phyloP scores from a whole-genome alignment of 345 rosid genomes.

The Eucalyptus polybractea region DNA sequence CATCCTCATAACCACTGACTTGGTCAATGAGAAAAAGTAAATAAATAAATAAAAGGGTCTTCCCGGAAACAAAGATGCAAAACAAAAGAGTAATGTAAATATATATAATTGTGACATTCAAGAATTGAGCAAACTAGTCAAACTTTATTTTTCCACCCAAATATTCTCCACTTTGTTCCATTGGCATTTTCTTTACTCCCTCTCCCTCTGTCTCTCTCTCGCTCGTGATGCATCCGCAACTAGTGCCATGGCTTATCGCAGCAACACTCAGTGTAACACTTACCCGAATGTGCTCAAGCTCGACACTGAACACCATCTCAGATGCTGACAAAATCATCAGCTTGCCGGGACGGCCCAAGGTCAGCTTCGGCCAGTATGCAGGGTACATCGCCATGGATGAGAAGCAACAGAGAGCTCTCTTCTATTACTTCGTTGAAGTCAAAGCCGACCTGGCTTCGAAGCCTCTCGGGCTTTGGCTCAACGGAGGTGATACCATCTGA shows the following conservation, averaged over 20 bases:
- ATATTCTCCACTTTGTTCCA: not conserved
- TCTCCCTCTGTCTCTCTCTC: not conserved
- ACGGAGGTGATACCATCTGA: slow-evolving; percentile 13
- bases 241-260: not conserved
- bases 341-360: slow-evolving; percentile 26
- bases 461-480: slow-evolving; percentile 41
- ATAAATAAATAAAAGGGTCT: not conserved
- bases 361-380: slow-evolving; percentile 16
- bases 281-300: not conserved
- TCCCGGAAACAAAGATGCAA: not conserved
- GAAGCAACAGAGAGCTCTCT: slow-evolving; percentile 14
- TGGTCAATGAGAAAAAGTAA: not conserved
- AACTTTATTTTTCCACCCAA: not conserved
- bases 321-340: slow-evolving; percentile 1
- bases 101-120: not conserved
- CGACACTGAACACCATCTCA: not conserved
- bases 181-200: not conserved
- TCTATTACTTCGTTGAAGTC: slow-evolving; percentile 37
- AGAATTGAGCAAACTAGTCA: not conserved
- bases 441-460: slow-evolving; percentile 15
- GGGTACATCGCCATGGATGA: slow-evolving; percentile 22
- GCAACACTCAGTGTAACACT: not conserved
- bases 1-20: not conserved
- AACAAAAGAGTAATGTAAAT: not conserved
- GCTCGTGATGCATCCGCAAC: not conserved